Evolutionary conservation across 495 filamentous ascomycete species (phyloP), one percentile per base, ranked within the genome.

Genomic region (Pseudotulostoma volvatum): DNA sequence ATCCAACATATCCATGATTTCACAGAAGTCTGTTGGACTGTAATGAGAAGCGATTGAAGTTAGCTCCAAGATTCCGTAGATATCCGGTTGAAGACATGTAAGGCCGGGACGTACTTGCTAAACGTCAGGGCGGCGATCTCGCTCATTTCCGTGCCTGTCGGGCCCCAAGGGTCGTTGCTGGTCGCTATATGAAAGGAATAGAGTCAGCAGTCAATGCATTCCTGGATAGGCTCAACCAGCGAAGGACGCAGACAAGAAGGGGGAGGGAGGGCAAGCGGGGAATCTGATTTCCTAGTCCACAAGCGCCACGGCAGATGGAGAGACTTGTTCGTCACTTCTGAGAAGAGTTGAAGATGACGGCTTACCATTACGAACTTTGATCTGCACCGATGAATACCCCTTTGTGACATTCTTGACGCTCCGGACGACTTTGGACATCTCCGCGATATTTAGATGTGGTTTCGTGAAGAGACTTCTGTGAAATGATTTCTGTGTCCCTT

Each of bases 371-470:
- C 92, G 84, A 58, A 99, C 92, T 67, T 95, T 99, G 52, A 96
- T 84, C 70, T 99, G 87, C 53, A 92, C 84, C 44, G 71, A 76
- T 17, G 92, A 95, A 59, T 99, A 99, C 51, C 92, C 92, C 66
- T 96, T 96, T 51, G 92, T 96, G 62, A 99, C 90, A 69, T 99
- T 99, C 70, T 94, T 96, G 47, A 99, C 90, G 54, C 86, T 93
- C 57, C 90, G 77, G 48, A 99, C 83, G 51, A 96, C 88, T 59
- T 90, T 90, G 37, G 90, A 95, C 90, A 96, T 99, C 23, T 28
- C 23, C 5, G 23, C 11, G 11, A 28, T 5, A 5, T 11, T 28
- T 5, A 5, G 5, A 28, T 28, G 11, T 28, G 11, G 23, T 5
- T 5, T 28, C 23, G n/a, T n/a, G n/a, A n/a, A n/a, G n/a, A n/a